Evolutionary conservation across 2,329 filamentous ascomycete genomes (phyloP), one percentile per base, ranked within the genome.

Genomic region (Elsinoe ampelina): DNA sequence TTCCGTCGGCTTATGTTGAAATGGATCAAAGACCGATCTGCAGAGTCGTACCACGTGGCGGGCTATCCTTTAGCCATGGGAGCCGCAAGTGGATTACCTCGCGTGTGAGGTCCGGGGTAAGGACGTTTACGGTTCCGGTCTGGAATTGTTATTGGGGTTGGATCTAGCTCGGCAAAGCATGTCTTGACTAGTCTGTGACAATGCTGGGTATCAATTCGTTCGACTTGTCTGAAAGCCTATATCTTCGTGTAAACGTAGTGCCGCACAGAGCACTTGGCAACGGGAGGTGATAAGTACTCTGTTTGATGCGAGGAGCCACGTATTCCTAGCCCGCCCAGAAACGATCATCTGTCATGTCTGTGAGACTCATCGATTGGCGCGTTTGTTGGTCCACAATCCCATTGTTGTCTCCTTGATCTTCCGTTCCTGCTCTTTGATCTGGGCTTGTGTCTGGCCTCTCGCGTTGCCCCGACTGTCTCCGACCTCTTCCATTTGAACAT

Each of bases 371-470:
- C 43, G 54, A 32, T 57, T 47, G 26, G 41, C 48, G 13, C 43
- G 38, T n/a, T 58, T 47, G 36, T 58, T 58, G n/a, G 55, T 51
- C 81, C 81, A 84, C 62, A 84, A 64, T 1, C 80, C 81, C 61
- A 76, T 74, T 58, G 79, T 77, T 58, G 78, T 80, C 65, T 82
- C 78, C 63, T 80, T 75, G 41, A 84, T 80, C 79, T 51, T 76
- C 70, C 5, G 60, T 48, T 26, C 66, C 64, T 68, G 62, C 59
- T 70, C 68, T 30, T 63, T 62, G 57, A 69, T 67, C 59, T 65
- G 61, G 17, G 64, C 59, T 52, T 67, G 66, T n/a, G 62, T 65
- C 70, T 84, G 81, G 1, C 81, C 81, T 26, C 78, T 74, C 1
- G 77, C 81, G 63, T 84, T 77, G 0, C 80, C 77, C 45, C 80